These are phyloP conservation scores for Sarocladium brachiariae DNA, from an alignment of 2,329 filamentous ascomycete species.

Conservation along the genomic window DNA sequence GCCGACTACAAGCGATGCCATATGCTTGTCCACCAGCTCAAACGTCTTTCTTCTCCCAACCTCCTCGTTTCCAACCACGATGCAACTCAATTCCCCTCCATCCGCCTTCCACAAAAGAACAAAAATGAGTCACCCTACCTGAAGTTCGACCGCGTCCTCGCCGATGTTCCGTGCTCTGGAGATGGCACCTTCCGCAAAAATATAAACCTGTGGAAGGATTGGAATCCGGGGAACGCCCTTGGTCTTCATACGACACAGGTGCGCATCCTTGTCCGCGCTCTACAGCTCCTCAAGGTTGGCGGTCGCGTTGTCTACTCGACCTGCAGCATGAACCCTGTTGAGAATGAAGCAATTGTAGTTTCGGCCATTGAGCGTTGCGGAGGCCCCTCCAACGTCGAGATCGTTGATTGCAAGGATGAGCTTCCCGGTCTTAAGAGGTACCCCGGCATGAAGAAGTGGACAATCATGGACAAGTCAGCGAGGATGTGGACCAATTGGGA, in stretches of 20 bases:
- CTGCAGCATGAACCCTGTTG: slow-evolving; percentile 96
- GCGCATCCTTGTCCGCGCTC: slow-evolving; percentile 80
- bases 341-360: slow-evolving; percentile 89
- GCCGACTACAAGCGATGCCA: slow-evolving; percentile 94
- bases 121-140: slow-evolving; percentile 62
- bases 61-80: slow-evolving; percentile 97
- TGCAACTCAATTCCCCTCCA: slow-evolving; percentile 88
- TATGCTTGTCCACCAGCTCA: slow-evolving; percentile 96
- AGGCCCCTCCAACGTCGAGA: slow-evolving; percentile 70
- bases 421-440: slow-evolving; percentile 70
- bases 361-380: slow-evolving; percentile 87
- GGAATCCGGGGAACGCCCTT: slow-evolving; percentile 79
- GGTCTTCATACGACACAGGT: slow-evolving; percentile 83
- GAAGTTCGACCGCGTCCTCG: slow-evolving; percentile 93
- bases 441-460: slow-evolving; percentile 75
- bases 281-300: slow-evolving; percentile 94
- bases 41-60: slow-evolving; percentile 93
- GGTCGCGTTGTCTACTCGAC: slow-evolving; percentile 96
- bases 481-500: slow-evolving; percentile 76
- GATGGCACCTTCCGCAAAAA: slow-evolving; percentile 95
- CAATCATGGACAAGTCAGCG: slow-evolving; percentile 80
- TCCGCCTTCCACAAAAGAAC: slow-evolving; percentile 66
- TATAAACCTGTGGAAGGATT: slow-evolving; percentile 87
- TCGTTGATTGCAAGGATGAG: slow-evolving; percentile 75
- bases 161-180: slow-evolving; percentile 94